Evolutionary conservation across 495 filamentous ascomycete genomes (phyloP).

Genomic region (Evernia prunastri): DNA sequence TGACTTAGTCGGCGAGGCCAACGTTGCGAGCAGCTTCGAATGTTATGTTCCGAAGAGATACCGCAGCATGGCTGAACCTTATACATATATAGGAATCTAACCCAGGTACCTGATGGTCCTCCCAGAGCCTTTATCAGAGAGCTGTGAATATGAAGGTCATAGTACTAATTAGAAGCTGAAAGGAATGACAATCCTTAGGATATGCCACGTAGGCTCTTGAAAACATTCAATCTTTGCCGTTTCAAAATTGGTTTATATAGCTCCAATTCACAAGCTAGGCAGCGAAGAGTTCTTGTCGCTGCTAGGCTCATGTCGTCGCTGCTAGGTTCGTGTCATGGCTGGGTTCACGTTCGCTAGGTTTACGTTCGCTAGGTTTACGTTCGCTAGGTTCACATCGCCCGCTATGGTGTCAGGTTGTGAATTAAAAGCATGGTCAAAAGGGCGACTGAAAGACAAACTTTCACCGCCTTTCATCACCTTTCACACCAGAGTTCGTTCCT

Average conservation of each 20-base stretch:
- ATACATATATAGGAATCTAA: not conserved
- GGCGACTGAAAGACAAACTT: not conserved
- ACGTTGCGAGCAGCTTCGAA: not conserved
- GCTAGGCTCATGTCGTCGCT: no score
- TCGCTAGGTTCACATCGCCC: no score
- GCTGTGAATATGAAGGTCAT: not conserved
- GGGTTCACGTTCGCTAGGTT: no score
- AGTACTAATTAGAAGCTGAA: not conserved
- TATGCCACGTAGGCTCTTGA: not conserved
- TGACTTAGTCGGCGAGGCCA: not conserved
- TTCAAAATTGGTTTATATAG: not conserved
- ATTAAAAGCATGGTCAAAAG: no score
- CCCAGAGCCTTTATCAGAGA: no score
- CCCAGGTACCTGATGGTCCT: no score
- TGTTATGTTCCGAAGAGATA: not conserved
- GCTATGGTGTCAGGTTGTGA: no score
- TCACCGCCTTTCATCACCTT: not conserved
- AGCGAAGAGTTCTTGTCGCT: not conserved
- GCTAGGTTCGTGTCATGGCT: no score
- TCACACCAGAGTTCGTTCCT: not conserved
- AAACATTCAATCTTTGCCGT: no score
- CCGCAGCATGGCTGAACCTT: not conserved
- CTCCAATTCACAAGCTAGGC: not conserved
- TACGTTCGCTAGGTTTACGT: no score
- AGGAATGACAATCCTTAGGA: not conserved